Evolutionary conservation across 805 yeast species (phyloP).

Genomic region (Scheffersomyces stipitis): DNA sequence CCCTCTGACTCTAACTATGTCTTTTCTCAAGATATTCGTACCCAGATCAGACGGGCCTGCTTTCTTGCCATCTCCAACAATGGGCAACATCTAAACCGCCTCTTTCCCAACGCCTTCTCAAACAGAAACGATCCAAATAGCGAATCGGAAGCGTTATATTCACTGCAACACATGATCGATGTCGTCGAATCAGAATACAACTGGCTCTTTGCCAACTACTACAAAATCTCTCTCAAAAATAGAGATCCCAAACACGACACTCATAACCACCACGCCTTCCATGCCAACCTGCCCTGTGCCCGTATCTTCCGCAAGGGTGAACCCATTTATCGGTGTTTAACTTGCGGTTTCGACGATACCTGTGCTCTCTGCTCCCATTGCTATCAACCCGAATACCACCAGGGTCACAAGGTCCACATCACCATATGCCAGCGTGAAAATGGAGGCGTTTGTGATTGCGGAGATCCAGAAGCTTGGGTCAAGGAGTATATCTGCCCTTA

Average conservation of each 20-base stretch:
- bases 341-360: conserved; percentile 78
- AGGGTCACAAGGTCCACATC: conserved; percentile 68
- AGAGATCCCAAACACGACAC: conserved; percentile 17
- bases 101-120: conserved; percentile 36
- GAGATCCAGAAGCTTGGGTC: conserved; percentile 84
- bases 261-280: conserved; percentile 40
- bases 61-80: conserved; percentile 41
- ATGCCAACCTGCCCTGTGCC: conserved; percentile 71
- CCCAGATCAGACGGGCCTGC: conserved; percentile 42
- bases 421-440: conserved; percentile 64
- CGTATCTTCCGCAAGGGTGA: conserved; percentile 73
- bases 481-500: conserved; percentile 46
- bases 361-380: conserved; percentile 82
- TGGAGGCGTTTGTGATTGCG: conserved; percentile 88
- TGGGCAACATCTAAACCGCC: conserved; percentile 37
- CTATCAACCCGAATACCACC: conserved; percentile 66
- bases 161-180: background rate
- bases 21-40: conserved; percentile 26
- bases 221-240: conserved; percentile 13
- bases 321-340: conserved; percentile 73
- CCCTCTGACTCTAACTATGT: conserved; percentile 34
- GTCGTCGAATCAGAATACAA: conserved; percentile 24
- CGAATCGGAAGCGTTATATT: no score
- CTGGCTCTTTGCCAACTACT: conserved; percentile 35
- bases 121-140: background rate